These are phyloP conservation scores for Panus rudis DNA, from an alignment of 768 basidiomycete genomes.

Conservation along the genomic window DNA sequence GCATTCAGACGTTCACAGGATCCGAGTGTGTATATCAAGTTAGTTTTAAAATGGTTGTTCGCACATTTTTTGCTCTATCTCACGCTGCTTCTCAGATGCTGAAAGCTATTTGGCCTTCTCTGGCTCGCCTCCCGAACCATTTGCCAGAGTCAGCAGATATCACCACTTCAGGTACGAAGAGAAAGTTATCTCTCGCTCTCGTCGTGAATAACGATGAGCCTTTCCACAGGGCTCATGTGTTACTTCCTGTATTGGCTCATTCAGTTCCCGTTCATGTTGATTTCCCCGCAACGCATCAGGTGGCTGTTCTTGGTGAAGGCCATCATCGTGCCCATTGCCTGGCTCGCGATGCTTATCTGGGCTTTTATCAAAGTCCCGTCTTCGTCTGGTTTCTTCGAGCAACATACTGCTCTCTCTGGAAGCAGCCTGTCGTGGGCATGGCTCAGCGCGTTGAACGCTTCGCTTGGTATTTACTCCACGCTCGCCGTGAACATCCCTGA, in stretches of 20 bases:
- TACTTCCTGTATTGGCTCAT: constrained; percentile 76
- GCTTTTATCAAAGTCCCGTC: constrained; percentile 63
- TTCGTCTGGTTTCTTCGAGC: constrained; percentile 48
- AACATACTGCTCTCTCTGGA: constrained; percentile 46
- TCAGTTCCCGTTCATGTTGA: constrained; percentile 63
- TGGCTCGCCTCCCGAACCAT: constrained; percentile 55
- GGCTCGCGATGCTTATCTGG: constrained; percentile 69
- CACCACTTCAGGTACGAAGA: constrained; percentile 47
- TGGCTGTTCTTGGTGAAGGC: constrained; percentile 68
- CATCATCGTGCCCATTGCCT: constrained; percentile 36
- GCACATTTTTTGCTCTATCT: background rate
- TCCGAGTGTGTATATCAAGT: constrained; percentile 72
- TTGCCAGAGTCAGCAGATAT: constrained; percentile 52
- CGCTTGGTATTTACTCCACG: constrained; percentile 67
- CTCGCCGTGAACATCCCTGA: constrained; percentile 80
- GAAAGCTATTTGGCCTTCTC: constrained; percentile 78
- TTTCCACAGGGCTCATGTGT: constrained; percentile 52
- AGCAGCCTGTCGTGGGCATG: constrained; percentile 66
- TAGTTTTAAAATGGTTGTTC: background rate
- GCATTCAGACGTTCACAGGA: constrained; percentile 51
- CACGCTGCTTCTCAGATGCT: constrained; percentile 42
- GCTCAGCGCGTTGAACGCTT: constrained; percentile 70
- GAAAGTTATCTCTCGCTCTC: background rate
- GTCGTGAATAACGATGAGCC: background rate
- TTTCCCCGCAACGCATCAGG: constrained; percentile 73